phyloP scores from a whole-genome alignment of 176 grass and related monocot species.

The Zizania latifolia region DNA sequence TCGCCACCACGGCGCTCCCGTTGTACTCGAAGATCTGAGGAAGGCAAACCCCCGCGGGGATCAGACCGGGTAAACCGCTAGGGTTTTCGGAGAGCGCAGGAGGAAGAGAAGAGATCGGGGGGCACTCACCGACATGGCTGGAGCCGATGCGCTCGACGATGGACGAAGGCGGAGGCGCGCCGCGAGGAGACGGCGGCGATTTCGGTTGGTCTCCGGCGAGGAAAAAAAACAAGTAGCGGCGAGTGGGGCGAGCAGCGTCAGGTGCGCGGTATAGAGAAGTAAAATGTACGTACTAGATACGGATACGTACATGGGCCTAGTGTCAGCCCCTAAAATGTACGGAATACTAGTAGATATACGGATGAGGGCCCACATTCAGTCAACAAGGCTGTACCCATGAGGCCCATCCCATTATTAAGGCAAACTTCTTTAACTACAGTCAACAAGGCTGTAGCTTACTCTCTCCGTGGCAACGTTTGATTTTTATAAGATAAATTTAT shows the following conservation, averaged over 20 bases:
- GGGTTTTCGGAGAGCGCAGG: neutral
- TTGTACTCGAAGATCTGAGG: slow-evolving; percentile 96
- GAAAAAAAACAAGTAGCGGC: neutral
- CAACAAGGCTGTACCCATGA: neutral
- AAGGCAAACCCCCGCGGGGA: neutral
- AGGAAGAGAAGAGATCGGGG: neutral
- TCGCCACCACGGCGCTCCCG: slow-evolving; percentile 80
- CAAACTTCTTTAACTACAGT: no score
- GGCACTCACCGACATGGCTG: slow-evolving; percentile 59
- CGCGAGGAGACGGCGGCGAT: neutral
- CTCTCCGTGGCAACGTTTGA: no score
- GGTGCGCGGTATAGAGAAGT: neutral
- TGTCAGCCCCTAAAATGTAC: no score
- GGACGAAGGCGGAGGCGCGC: neutral
- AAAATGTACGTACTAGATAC: neutral
- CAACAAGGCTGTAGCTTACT: no score
- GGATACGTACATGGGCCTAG: neutral
- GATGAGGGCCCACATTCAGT: no score
- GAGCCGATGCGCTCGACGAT: neutral
- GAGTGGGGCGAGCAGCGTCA: neutral
- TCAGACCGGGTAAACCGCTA: neutral
- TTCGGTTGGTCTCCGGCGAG: slow-evolving; percentile 20
- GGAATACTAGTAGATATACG: no score
- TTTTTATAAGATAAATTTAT: no score
- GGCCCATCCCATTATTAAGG: neutral